Conservation (phyloP, 2,329 filamentous ascomycete genomes). For the Sarocladium kiliense region DNA sequence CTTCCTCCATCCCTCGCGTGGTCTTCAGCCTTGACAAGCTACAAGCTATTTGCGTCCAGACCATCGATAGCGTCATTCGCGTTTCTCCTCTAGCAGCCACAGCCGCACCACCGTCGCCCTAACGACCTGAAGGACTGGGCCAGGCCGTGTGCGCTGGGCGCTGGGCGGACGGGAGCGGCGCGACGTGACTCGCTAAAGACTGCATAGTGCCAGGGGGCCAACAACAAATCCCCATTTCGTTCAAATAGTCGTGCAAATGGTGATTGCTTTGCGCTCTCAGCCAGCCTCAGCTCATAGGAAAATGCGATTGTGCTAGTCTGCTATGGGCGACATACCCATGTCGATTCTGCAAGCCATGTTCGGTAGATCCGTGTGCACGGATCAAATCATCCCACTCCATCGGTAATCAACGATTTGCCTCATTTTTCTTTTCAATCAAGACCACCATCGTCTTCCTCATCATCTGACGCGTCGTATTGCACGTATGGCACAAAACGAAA, state of each 20-base stretch:
- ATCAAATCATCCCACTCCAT: not conserved
- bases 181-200: not conserved
- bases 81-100: not conserved
- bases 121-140: not conserved
- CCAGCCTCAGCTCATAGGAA: conserved; percentile 1
- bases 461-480: conserved; percentile 50
- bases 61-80: not conserved
- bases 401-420: not conserved
- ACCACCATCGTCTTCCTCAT: conserved; percentile 27
- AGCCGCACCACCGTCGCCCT: not conserved
- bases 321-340: conserved; percentile 1
- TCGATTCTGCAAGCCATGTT: not conserved
- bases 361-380: conserved; percentile 1
- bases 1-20: not conserved
- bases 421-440: not conserved
- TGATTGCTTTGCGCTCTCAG: not conserved
- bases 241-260: not conserved
- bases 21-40: not conserved
- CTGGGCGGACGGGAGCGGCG: not conserved
- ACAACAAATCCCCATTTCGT: not conserved
- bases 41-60: conserved; percentile 4
- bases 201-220: not conserved
- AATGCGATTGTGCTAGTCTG: not conserved
- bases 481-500: conserved; percentile 75
- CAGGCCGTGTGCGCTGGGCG: not conserved